Conservation (phyloP, 352 stramenopile genomes). For the Halophytophthora polymorphica region DNA sequence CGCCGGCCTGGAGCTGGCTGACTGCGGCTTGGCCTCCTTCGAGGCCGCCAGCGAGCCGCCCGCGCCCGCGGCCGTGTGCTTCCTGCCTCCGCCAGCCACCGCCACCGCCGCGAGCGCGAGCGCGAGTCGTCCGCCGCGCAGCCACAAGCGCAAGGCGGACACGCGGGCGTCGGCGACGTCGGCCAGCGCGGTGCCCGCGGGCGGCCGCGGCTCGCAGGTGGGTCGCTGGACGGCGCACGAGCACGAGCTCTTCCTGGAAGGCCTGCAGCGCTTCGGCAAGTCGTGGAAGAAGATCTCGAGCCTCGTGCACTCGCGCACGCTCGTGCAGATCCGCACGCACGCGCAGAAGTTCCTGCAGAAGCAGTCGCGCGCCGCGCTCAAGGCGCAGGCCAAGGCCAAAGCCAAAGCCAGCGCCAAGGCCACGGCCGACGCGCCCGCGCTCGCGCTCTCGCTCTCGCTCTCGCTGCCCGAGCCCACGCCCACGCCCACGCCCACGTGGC, state of each 20-base stretch:
- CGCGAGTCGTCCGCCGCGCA: not conserved
- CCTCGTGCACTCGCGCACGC: conserved; percentile 71
- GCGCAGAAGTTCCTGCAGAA: conserved; percentile 96
- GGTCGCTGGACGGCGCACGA: conserved; percentile 89
- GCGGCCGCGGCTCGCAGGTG: conserved; percentile 28
- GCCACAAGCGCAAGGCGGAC: conserved; percentile 11
- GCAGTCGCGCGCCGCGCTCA: conserved; percentile 58
- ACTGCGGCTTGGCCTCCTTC: conserved; percentile 7
- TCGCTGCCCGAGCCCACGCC: no score
- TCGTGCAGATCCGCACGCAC: conserved; percentile 96
- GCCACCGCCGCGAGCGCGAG: conserved; percentile 5
- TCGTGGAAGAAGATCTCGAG: conserved; percentile 91
- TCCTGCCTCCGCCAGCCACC: conserved; percentile 3
- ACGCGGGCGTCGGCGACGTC: conserved; percentile 1
- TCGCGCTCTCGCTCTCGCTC: not conserved
- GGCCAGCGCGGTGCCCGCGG: not conserved
- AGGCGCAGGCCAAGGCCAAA: conserved; percentile 27
- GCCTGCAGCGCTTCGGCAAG: conserved; percentile 81
- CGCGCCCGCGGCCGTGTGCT: not conserved
- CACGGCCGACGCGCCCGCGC: not conserved
- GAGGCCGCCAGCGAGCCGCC: not conserved
- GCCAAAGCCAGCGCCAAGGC: not conserved
- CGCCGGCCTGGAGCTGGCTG: conserved; percentile 8
- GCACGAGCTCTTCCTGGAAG: conserved; percentile 87
- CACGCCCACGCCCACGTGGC: no score